Conservation (phyloP, 805 yeast species). For the Spathaspora arborariae region DNA sequence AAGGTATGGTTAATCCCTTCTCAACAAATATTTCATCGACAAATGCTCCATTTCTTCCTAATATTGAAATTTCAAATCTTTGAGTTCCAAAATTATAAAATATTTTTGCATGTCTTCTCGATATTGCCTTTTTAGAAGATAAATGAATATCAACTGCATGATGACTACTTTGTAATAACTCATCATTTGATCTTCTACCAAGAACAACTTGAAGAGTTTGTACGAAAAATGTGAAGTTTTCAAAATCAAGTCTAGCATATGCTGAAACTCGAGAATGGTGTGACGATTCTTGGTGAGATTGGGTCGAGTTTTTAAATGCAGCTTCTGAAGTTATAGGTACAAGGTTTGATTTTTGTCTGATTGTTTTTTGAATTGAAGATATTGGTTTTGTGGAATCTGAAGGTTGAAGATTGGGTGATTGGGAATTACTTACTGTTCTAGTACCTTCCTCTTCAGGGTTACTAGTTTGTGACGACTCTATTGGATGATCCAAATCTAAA, state of each 20-base stretch:
- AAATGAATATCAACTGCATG: slow-evolving; percentile 88
- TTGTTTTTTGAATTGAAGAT: slow-evolving; percentile 7
- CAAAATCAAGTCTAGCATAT: slow-evolving; percentile 82
- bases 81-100: slow-evolving; percentile 96
- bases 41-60: slow-evolving; percentile 96
- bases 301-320: background rate
- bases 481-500: background rate
- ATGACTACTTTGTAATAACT: slow-evolving; percentile 55
- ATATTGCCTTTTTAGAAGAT: slow-evolving; percentile 88
- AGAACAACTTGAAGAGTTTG: slow-evolving; percentile 92
- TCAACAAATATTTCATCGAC: slow-evolving; percentile 89
- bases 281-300: background rate
- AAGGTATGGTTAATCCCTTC: slow-evolving; percentile 86
- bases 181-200: slow-evolving; percentile 71
- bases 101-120: slow-evolving; percentile 91
- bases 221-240: slow-evolving; percentile 88
- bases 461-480: background rate
- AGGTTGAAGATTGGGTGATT: slow-evolving; percentile 10
- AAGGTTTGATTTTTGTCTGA: slow-evolving; percentile 13
- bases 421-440: slow-evolving; percentile 14
- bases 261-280: slow-evolving; percentile 43
- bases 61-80: slow-evolving; percentile 82
- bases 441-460: background rate
- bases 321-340: slow-evolving; percentile 17
- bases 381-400: background rate